Conservation (phyloP, 2,329 filamentous ascomycete species). For the Dothideomycetes sp. region DNA sequence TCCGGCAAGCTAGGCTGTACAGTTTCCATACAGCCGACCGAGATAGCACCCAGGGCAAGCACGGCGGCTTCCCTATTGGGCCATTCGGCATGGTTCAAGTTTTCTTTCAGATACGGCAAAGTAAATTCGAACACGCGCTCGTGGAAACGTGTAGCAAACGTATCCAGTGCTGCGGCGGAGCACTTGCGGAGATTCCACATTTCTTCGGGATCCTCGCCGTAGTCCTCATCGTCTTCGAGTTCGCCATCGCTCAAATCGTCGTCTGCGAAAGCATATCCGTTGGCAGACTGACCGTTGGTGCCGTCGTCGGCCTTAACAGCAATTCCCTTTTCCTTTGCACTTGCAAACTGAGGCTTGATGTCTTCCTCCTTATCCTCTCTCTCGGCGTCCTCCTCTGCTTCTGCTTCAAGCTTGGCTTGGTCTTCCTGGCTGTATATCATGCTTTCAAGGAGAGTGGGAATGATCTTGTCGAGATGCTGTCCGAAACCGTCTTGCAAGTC, state of each 20-base stretch:
- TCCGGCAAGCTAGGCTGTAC: slow-evolving; percentile 86
- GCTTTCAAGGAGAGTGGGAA: slow-evolving; percentile 81
- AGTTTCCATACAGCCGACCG: slow-evolving; percentile 84
- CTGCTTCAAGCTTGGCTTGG: slow-evolving; percentile 72
- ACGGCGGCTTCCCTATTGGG: slow-evolving; percentile 88
- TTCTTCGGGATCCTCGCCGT: slow-evolving; percentile 69
- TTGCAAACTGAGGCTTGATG: slow-evolving; percentile 86
- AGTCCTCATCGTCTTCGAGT: slow-evolving; percentile 66
- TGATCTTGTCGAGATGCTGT: slow-evolving; percentile 72
- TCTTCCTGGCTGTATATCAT: slow-evolving; percentile 98
- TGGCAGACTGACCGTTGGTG: slow-evolving; percentile 24
- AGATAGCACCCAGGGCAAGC: slow-evolving; percentile 85
- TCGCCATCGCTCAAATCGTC: slow-evolving; percentile 83
- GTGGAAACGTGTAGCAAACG: slow-evolving; percentile 85
- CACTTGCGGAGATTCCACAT: slow-evolving; percentile 95
- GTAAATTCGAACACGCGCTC: slow-evolving; percentile 83
- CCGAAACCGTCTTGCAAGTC: slow-evolving; percentile 66
- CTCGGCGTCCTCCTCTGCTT: slow-evolving; percentile 74
- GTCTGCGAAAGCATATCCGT: slow-evolving; percentile 42
- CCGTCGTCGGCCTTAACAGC: slow-evolving; percentile 29
- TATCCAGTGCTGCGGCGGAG: slow-evolving; percentile 88
- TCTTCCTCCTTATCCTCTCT: slow-evolving; percentile 84
- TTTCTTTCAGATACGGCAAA: slow-evolving; percentile 82
- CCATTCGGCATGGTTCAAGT: slow-evolving; percentile 84
- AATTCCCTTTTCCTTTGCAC: slow-evolving; percentile 31